Percentiles rank a stretch among this genome's conserved stretches.
Conservation (phyloP, 495 filamentous ascomycete species). For the Chaetomium cochliodes region DNA sequence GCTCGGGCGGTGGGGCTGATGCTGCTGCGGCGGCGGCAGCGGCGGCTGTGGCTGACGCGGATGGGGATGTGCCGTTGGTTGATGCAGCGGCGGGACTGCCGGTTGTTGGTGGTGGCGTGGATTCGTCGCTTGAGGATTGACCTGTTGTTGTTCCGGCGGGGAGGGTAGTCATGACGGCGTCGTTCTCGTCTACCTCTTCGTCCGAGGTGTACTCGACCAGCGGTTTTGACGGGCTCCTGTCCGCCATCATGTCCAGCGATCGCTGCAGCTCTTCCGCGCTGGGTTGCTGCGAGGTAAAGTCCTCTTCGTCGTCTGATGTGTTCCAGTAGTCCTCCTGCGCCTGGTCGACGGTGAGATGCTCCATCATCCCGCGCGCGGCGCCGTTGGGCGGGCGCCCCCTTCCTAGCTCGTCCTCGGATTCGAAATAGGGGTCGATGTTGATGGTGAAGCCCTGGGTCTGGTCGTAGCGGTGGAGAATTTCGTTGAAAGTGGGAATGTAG, state of each 20-base stretch:
- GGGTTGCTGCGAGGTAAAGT: constrained; percentile 40
- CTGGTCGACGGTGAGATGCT: constrained; percentile 66
- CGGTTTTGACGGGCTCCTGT: constrained; percentile 57
- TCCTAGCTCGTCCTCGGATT: constrained; percentile 49
- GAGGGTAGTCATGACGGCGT: constrained; percentile 42
- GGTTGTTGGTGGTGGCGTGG: constrained; percentile 16
- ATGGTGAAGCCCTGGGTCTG: constrained; percentile 68
- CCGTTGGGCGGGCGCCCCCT: constrained; percentile 54
- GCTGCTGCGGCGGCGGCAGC: constrained; percentile 8
- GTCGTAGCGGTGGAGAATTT: constrained; percentile 75
- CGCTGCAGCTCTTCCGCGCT: constrained; percentile 15
- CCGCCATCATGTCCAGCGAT: constrained; percentile 33
- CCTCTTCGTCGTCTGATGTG: constrained; percentile 84
- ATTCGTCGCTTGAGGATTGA: constrained; percentile 14
- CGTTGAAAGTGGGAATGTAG: constrained; percentile 83
- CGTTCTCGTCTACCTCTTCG: constrained; percentile 57
- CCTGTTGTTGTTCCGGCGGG: constrained; percentile 2
- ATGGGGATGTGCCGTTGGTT: background rate
- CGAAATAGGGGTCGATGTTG: constrained; percentile 55
- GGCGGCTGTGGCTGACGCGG: constrained; percentile 27
- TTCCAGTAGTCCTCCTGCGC: constrained; percentile 95
- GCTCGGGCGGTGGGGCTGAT: constrained; percentile 60
- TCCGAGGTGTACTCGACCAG: constrained; percentile 92
- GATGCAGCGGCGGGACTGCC: background rate
- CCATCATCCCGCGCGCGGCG: constrained; percentile 69